Base-by-base conservation (phyloP, 768 basidiomycete genomes). In the Lactarius vividus region DNA sequence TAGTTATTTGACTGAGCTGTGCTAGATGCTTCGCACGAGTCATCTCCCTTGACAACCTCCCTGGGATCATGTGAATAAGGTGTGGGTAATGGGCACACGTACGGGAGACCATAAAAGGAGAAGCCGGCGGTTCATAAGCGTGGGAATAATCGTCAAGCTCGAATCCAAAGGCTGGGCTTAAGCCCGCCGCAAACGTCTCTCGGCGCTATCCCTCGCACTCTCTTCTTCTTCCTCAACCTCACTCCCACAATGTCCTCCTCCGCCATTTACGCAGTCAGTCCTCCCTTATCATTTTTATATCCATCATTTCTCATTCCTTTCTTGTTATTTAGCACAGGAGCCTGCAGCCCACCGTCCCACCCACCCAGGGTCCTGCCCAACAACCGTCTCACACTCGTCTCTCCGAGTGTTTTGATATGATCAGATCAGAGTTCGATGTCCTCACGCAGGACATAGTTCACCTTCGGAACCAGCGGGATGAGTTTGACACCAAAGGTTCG, bases 401-500 rank as follows among this genome's bases (percentile, higher is more conserved):
- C 67, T 85, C 85, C 61, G 94, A 96, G 64, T 83, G 88, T 28
- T 84, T 98, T 67, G 94, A 96, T 55, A 80, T 82, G 65, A 87
- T 97, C 72, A 83, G 88, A 68, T 85, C 86, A 61, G 96, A 98
- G 79, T 95, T 93, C 73, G 94, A 97, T 59, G 79, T 79, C 62
- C 78, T 96, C 65, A 78, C 85, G 10, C 78, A 81, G 56, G 94
- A 97, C 73, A 77, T 91, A 58, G 79, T 77, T n/a, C 72, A 83
- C 11, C 80, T 90, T 71, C 84, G 92, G 62, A 82, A 79, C 35
- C 92, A 96, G 77, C 81, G 92, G 58, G 95, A 97, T 70, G 96
- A 98, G 64, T 91, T 88, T 74, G 96, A 98, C 77, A 81, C 80
- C 7, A 95, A 94, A 83, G 85, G 96, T 96, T 69, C 64, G 88